Evolutionary conservation across 2,329 filamentous ascomycete genomes (phyloP).

Genomic region (Fusarium nurragi): DNA sequence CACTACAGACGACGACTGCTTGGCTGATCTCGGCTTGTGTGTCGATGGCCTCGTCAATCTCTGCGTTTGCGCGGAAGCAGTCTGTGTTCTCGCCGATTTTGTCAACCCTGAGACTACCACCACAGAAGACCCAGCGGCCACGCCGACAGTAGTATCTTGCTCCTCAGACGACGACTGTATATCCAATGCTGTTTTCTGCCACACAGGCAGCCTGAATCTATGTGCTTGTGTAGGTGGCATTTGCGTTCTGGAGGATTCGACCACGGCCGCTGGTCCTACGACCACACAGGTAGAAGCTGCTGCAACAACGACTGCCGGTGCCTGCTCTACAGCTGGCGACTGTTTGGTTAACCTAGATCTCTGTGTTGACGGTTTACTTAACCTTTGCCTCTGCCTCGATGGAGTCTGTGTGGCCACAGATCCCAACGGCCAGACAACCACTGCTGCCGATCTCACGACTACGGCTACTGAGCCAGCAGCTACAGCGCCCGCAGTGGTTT

Average conservation of each 20-base stretch:
- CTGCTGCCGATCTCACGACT: not conserved
- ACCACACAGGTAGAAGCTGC: not conserved
- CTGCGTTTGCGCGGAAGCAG: not conserved
- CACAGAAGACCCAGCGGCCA: not conserved
- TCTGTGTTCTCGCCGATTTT: not conserved
- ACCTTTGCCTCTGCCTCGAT: no score
- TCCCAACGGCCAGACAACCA: no score
- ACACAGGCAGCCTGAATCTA: not conserved
- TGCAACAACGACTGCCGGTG: not conserved
- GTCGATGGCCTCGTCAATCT: conserved; percentile 3
- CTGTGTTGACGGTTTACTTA: no score
- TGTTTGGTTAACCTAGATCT: no score
- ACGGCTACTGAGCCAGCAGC: not conserved
- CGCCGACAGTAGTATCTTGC: not conserved
- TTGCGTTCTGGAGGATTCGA: not conserved
- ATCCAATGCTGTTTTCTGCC: not conserved
- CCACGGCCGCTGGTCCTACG: not conserved
- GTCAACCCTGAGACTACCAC: not conserved
- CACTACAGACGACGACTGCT: not conserved
- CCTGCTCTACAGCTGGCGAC: no score
- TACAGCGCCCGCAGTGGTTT: not conserved
- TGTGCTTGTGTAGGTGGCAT: not conserved
- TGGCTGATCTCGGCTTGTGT: not conserved
- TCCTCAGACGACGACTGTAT: not conserved
- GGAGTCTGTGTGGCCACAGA: no score